phyloP scores from a whole-genome alignment of 164 flowering plant species.

The Piper betle region DNA sequence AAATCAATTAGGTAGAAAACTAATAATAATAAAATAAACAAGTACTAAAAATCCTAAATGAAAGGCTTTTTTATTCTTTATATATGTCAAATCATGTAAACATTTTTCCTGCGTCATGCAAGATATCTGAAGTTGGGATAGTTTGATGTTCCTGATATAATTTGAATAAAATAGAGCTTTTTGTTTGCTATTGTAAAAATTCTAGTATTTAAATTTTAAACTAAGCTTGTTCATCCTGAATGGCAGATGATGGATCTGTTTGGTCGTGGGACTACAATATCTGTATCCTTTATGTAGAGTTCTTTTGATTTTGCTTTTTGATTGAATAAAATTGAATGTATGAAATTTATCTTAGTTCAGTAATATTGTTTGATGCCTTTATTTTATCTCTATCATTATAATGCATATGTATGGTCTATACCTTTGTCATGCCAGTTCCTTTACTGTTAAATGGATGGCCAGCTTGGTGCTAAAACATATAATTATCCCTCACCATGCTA shows the following conservation, averaged over 20 bases:
- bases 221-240: conserved; percentile 1
- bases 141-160: not conserved
- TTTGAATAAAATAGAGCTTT: too few species aligned
- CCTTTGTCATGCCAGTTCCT: conserved; percentile 17
- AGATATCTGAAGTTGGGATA: too few species aligned
- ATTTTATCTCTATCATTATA: not conserved
- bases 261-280: conserved; percentile 94
- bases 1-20: too few species aligned
- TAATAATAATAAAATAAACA: too few species aligned
- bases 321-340: not conserved
- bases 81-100: too few species aligned
- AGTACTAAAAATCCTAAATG: too few species aligned
- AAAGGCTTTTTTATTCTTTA: too few species aligned
- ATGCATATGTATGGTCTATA: not conserved
- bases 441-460: conserved; percentile 67
- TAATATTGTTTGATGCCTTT: too few species aligned
- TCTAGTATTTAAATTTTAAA: not conserved
- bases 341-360: not conserved
- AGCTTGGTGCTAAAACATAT: conserved; percentile 55
- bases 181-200: not conserved
- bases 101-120: too few species aligned
- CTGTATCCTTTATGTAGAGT: conserved; percentile 49
- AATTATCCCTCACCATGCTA: conserved; percentile 43
- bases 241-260: conserved; percentile 87
- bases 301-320: not conserved